These are phyloP conservation scores for Peniophora sp. DNA, from an alignment of 1,284 basidiomycete genomes.

Conservation along the genomic window DNA sequence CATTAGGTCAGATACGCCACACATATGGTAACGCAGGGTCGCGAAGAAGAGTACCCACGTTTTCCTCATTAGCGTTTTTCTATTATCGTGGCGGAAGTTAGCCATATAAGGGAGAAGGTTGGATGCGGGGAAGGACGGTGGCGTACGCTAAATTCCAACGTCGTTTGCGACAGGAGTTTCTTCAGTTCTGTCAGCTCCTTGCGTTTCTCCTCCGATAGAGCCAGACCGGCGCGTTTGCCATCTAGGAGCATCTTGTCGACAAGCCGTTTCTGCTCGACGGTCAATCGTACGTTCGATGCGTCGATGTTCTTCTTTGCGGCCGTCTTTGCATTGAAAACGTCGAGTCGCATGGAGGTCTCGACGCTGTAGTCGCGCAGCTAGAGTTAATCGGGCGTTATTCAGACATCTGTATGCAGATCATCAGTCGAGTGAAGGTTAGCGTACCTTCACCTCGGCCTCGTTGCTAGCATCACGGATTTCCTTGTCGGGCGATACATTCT, in stretches of 20 bases:
- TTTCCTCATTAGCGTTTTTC: conserved; percentile 86
- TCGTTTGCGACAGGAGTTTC: conserved; percentile 65
- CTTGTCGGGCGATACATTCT: conserved; percentile 68
- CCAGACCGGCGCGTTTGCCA: conserved; percentile 68
- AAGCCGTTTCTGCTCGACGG: conserved; percentile 60
- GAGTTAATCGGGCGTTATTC: too few relatives aligned
- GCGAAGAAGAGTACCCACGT: conserved; percentile 29
- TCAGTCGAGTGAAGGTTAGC: too few relatives aligned
- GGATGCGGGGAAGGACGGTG: not conserved
- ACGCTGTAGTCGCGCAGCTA: conserved; percentile 55
- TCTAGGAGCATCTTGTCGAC: conserved; percentile 74
- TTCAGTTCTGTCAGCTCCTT: conserved; percentile 48
- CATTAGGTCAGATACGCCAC: not conserved
- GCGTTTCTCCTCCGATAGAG: conserved; percentile 57
- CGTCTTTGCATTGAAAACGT: conserved; percentile 66
- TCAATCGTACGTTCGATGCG: conserved; percentile 44
- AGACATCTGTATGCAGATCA: too few relatives aligned
- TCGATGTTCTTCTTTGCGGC: conserved; percentile 63
- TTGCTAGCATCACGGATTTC: conserved; percentile 70
- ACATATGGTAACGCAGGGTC: conserved; percentile 4
- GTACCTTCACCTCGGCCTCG: conserved; percentile 50
- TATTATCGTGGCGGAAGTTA: conserved; percentile 17
- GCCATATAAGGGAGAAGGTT: not conserved
- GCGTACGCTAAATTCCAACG: conserved; percentile 66
- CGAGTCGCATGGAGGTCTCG: conserved; percentile 68